A percentile compares a stretch with the other conserved stretches of the same genome.
Evolutionary conservation across 2,329 filamentous ascomycete genomes (phyloP).

Genomic region (Microcyclospora tardicrescens): DNA sequence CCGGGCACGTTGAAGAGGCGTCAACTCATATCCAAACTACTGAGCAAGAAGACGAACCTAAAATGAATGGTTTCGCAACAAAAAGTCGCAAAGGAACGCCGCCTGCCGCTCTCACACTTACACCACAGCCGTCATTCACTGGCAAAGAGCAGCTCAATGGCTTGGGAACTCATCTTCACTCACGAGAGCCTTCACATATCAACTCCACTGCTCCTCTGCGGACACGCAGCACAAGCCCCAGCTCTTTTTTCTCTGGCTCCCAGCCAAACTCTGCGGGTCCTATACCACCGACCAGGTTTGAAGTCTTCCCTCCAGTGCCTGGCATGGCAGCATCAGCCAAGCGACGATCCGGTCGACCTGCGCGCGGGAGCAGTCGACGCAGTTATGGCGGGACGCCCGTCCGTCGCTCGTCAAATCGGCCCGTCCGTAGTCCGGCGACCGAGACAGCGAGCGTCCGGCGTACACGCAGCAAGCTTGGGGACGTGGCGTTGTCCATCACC

Average conservation of each 20-base stretch:
- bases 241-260: slow-evolving; percentile 12
- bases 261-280: slow-evolving; percentile 22
- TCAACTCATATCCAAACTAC: slow-evolving; percentile 6
- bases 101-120: slow-evolving; percentile 11
- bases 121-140: slow-evolving; percentile 17
- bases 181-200: slow-evolving; percentile 2
- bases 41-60: slow-evolving; percentile 6
- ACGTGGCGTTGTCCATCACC: slow-evolving; percentile 17
- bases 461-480: slow-evolving; percentile 33
- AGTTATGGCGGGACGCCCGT: slow-evolving; percentile 15
- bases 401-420: slow-evolving; percentile 8
- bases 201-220: slow-evolving; percentile 10
- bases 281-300: slow-evolving; percentile 60
- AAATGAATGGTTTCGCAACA: slow-evolving; percentile 11
- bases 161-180: slow-evolving; percentile 4
- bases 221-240: slow-evolving; percentile 7
- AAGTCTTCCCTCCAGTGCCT: slow-evolving; percentile 60
- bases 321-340: slow-evolving; percentile 28
- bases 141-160: slow-evolving; percentile 19
- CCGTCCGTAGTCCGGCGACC: slow-evolving; percentile 5
- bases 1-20: too few species aligned
- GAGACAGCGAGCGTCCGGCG: slow-evolving; percentile 16
- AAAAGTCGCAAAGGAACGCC: slow-evolving; percentile 15
- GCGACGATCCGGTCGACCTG: slow-evolving; percentile 20
- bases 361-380: slow-evolving; percentile 15